phyloP scores from a whole-genome alignment of 768 basidiomycete genomes.

The Kwoniella newhampshirensis region DNA sequence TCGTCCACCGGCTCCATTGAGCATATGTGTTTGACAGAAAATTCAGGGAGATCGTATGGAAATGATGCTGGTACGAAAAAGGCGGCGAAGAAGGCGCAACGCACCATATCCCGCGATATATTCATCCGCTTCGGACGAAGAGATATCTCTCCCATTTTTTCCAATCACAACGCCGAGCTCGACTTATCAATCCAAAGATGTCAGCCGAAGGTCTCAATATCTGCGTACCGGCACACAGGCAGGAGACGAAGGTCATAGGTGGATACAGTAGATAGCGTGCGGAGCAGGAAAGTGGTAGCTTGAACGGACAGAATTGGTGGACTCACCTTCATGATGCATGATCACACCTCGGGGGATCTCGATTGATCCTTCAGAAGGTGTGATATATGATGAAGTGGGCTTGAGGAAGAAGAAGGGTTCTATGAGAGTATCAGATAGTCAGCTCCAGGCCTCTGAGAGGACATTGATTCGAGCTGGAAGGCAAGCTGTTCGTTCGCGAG shows the following conservation, averaged over 20 bases:
- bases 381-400: conserved; percentile 84
- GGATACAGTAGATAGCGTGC: background rate
- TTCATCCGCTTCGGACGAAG: conserved; percentile 66
- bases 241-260: no score
- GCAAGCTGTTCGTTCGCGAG: no score
- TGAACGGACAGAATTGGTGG: no score
- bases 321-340: conserved; percentile 85
- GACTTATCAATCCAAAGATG: conserved; percentile 59
- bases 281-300: background rate
- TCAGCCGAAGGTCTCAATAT: no score
- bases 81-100: conserved; percentile 22
- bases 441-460: no score
- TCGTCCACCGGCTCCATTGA: background rate
- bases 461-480: no score
- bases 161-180: conserved; percentile 98
- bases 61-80: background rate
- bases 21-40: no score
- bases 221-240: no score
- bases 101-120: conserved; percentile 91
- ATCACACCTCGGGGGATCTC: conserved; percentile 82
- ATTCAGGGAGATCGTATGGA: no score
- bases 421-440: background rate
- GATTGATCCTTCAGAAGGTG: conserved; percentile 67
- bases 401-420: conserved; percentile 99
- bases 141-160: conserved; percentile 77